Base-by-base conservation (phyloP, 2,329 filamentous ascomycete genomes). In the Blastomyces parvus region DNA sequence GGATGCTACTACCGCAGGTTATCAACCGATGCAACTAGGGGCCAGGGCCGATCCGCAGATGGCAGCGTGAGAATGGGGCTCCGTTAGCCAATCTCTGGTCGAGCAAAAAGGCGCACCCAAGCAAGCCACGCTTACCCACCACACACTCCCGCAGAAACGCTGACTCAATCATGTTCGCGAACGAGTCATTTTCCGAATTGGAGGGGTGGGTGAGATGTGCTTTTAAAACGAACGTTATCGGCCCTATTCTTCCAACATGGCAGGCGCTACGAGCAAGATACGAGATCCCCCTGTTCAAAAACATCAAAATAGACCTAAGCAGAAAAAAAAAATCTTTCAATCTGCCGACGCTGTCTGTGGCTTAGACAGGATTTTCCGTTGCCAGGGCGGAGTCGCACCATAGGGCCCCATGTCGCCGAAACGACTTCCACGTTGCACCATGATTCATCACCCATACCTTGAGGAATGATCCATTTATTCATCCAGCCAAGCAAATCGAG, bases 381-480 rank as follows among this genome's bases (percentile, higher is more conserved):
- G 19, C 19, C 22, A 38, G 53, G 11, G n/a, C 7, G 30, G 53
- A 36, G 27, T 33, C 25, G 8, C 53, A 36, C 53, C 27, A 36
- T 14, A 30, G n/a, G n/a, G 27, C 30, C 33, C 53, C 52, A 55
- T 36, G 38, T 55, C 48, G 22, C 36, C 30, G 52, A 55, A 55
- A 36, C 52, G 8, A 19, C 53, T 57, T 38, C 33, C 53, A 57
- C 33, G 53, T 57, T 57, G 53, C 53, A 57, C 30, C 30, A 40
- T 57, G 53, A 40, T 55, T 27, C 27, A 55, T 55, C 40, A 14
- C 4, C 22, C 40, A 42, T 42, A 13, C n/a, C 33, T 36, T 8
- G 33, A 36, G 33, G 33, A 56, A 38, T 40, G 19, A 56, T 56
- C 53, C 53, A 56, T 56, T 13, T 33, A 56, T 56, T 22, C 17